These are phyloP conservation scores for Claviceps cyperi DNA, from an alignment of 2,329 filamentous ascomycete genomes.

Conservation along the genomic window DNA sequence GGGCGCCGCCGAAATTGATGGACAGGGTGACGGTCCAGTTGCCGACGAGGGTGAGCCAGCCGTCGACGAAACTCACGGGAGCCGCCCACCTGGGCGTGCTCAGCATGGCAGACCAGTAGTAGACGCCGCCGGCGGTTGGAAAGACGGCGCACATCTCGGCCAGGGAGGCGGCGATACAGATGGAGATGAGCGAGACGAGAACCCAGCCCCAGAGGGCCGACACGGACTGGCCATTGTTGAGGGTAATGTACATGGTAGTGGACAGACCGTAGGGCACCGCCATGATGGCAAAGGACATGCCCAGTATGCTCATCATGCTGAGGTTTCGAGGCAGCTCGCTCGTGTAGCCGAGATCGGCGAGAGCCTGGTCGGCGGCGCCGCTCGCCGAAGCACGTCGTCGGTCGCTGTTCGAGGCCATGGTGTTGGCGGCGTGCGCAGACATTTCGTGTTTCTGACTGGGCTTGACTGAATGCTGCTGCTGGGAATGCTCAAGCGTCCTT, in stretches of 20 bases:
- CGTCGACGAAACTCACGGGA: constrained; percentile 54
- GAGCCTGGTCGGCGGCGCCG: constrained; percentile 24
- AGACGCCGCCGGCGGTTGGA: constrained; percentile 46
- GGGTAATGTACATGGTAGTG: constrained; percentile 31
- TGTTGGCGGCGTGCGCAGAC: neutral
- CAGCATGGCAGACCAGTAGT: constrained; percentile 61
- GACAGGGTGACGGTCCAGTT: constrained; percentile 59
- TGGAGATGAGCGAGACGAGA: constrained; percentile 51
- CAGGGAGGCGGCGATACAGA: constrained; percentile 56
- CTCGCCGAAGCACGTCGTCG: constrained; percentile 8
- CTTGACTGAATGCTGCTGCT: no score
- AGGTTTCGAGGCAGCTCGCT: constrained; percentile 35
- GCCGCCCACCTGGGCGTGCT: constrained; percentile 46
- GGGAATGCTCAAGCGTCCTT: no score
- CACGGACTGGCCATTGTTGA: constrained; percentile 61
- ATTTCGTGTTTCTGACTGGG: no score
- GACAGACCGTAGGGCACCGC: constrained; percentile 36
- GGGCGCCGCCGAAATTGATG: constrained; percentile 55
- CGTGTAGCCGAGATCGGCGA: constrained; percentile 35
- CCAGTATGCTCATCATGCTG: constrained; percentile 33
- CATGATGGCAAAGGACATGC: constrained; percentile 36
- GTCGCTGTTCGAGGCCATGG: neutral
- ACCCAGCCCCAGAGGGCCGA: constrained; percentile 58
- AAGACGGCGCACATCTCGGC: constrained; percentile 62
- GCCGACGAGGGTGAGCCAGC: constrained; percentile 59